These are phyloP conservation scores for Aspergillus awamori DNA, from an alignment of 2,329 filamentous ascomycete species.

Conservation along the genomic window DNA sequence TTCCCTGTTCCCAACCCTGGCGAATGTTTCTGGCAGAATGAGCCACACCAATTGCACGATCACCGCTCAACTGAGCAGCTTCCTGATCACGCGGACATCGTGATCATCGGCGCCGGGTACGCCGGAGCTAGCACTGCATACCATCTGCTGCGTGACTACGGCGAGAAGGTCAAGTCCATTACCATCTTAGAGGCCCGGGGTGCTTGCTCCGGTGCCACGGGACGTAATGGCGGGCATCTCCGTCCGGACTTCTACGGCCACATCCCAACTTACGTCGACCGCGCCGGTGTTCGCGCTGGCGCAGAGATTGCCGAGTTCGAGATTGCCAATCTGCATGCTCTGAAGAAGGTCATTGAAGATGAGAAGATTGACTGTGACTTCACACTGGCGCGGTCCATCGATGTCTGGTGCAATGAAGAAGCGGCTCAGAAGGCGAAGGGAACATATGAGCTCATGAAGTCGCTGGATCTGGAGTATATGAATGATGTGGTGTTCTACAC, in stretches of 20 bases:
- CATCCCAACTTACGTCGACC: conserved; percentile 35
- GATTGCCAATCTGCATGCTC: conserved; percentile 40
- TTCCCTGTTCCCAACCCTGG: conserved; percentile 10
- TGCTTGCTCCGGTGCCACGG: conserved; percentile 47
- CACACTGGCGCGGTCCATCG: conserved; percentile 41
- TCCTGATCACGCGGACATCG: conserved; percentile 39
- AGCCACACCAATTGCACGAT: conserved; percentile 44
- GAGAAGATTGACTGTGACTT: conserved; percentile 51
- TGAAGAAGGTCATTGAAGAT: conserved; percentile 43
- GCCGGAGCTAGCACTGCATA: conserved; percentile 48
- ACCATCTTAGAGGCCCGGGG: conserved; percentile 44
- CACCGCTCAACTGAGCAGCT: conserved; percentile 41
- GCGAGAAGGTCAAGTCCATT: conserved; percentile 24
- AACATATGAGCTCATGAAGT: conserved; percentile 33
- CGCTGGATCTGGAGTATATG: conserved; percentile 30
- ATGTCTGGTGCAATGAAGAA: conserved; percentile 42
- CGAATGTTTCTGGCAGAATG: conserved; percentile 46
- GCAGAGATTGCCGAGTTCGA: conserved; percentile 46
- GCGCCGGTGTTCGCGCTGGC: conserved; percentile 38
- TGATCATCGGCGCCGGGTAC: conserved; percentile 52
- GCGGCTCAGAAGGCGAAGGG: conserved; percentile 27
- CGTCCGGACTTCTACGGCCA: conserved; percentile 46
- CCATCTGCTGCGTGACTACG: conserved; percentile 37
- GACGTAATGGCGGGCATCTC: conserved; percentile 49
- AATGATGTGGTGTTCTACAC: conserved; percentile 33